Percentiles rank a stretch among this genome's conserved stretches.
These are phyloP conservation scores for Sporothrix protearum DNA, from an alignment of 2,329 filamentous ascomycete species.

Conservation along the genomic window DNA sequence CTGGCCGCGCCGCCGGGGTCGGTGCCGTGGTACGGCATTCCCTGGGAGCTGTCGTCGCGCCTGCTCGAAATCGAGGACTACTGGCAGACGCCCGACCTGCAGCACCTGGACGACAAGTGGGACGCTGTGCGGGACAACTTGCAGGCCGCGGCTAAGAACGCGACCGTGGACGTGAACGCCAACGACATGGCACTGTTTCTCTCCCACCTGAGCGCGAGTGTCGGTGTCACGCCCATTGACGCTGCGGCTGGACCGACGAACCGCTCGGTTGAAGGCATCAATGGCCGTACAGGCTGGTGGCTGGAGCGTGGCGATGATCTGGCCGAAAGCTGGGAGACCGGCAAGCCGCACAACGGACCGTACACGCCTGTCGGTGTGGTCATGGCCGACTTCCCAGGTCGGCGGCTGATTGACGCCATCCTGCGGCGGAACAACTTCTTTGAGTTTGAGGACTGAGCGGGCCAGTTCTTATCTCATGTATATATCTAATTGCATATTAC, in stretches of 20 bases:
- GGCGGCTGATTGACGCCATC: conserved; percentile 42
- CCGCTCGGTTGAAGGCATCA: conserved; percentile 44
- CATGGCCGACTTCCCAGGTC: conserved; percentile 49
- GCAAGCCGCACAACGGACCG: background rate
- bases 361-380: conserved; percentile 42
- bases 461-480: background rate
- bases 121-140: conserved; percentile 42
- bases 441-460: background rate
- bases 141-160: conserved; percentile 35
- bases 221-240: conserved; percentile 49
- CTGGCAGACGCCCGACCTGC: conserved; percentile 44
- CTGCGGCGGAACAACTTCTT: conserved; percentile 39
- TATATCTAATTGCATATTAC: background rate
- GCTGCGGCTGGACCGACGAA: conserved; percentile 48
- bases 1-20: background rate
- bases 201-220: conserved; percentile 47
- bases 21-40: conserved; percentile 40
- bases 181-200: conserved; percentile 38
- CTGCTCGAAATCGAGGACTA: conserved; percentile 48
- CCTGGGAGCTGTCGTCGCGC: conserved; percentile 41
- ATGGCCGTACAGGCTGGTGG: conserved; percentile 48
- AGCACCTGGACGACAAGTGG: conserved; percentile 48
- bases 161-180: background rate
- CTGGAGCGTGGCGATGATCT: conserved; percentile 30
- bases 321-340: background rate